Conservation (phyloP, 495 filamentous ascomycete genomes). For the Clavariopsis aquatica region DNA sequence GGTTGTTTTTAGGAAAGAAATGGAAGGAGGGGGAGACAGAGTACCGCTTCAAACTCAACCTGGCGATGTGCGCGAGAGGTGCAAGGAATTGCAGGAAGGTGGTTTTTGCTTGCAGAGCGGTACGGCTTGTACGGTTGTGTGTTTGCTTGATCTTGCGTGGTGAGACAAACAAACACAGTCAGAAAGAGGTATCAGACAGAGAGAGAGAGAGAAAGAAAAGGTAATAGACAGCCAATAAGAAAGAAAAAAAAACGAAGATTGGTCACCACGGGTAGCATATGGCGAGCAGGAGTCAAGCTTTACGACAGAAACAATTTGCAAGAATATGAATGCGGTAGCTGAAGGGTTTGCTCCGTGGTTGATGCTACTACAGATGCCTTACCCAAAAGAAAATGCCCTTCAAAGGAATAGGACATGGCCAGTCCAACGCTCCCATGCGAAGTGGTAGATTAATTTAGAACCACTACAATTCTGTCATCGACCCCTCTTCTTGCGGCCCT, state of each 20-base stretch:
- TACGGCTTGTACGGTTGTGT: not conserved
- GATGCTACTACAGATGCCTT: not conserved
- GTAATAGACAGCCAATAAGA: no score
- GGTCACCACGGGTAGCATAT: no score
- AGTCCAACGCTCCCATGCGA: not conserved
- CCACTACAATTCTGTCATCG: conserved; percentile 17
- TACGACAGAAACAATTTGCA: not conserved
- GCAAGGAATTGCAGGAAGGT: not conserved
- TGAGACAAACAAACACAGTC: not conserved
- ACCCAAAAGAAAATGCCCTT: not conserved
- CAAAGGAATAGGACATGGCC: not conserved
- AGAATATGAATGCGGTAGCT: not conserved
- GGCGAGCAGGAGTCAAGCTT: no score
- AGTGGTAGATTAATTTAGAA: not conserved
- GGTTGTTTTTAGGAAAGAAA: not conserved
- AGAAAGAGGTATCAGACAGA: not conserved
- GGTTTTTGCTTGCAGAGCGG: not conserved
- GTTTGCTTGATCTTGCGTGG: not conserved
- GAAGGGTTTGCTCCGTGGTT: not conserved
- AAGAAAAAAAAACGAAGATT: no score
- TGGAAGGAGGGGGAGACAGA: not conserved
- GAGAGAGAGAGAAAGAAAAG: no score
- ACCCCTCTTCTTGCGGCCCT: conserved; percentile 11
- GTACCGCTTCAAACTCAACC: not conserved
- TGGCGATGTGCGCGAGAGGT: not conserved